Base-by-base conservation (phyloP, 2,329 filamentous ascomycete species). In the Pseudogymnoascus sp. region DNA sequence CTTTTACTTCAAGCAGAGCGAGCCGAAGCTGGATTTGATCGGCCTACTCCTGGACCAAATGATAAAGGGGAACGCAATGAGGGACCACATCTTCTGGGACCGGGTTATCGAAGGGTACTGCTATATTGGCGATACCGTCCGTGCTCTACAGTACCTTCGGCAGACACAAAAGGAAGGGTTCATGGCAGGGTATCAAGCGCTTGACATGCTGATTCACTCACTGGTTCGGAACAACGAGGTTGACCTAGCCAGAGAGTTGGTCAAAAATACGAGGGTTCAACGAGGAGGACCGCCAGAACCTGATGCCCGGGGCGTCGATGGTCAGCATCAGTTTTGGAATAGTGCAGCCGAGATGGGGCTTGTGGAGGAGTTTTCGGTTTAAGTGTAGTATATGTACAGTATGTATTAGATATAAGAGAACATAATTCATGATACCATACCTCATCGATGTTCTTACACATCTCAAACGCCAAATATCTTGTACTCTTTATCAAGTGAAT, bases 21-120 rank as follows among this genome's bases (percentile, higher is more conserved):
- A 84, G 1, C 85, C 87, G 0, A 80, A 89, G 67, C 75, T 89
- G 31, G 73, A 75, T 1, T 82, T 83, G 12, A 80, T 90, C n/a
- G 80, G 84, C 38, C 71, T 73, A 0, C 76, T 93, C 3, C 83
- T 91, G 67, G 73, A 78, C n/a, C 71, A 74, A 4, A 78, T 82
- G 49, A 70, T 74, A 25, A 65, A 71, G 2, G 69, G 69, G 2
- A 63, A 68, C 16, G 70, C 71, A 21, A 69, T 68, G 18, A 75
- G 78, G 21, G 83, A 89, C 70, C 78, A 80, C 63, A 75, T 83
- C 23, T 85, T 92, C 68, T 91, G 87, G 81, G 88, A 90, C 73
- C 81, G 87, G 61, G 79, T 88, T 65, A 82, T 92, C 66, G 83
- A 85, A 70, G 88, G 87, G 1, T 90, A 88, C 71, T 83, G 87